A percentile compares a stretch with the other conserved stretches of the same genome.
Conservation (phyloP, 768 basidiomycete genomes). For the Lentinus brumalis region DNA sequence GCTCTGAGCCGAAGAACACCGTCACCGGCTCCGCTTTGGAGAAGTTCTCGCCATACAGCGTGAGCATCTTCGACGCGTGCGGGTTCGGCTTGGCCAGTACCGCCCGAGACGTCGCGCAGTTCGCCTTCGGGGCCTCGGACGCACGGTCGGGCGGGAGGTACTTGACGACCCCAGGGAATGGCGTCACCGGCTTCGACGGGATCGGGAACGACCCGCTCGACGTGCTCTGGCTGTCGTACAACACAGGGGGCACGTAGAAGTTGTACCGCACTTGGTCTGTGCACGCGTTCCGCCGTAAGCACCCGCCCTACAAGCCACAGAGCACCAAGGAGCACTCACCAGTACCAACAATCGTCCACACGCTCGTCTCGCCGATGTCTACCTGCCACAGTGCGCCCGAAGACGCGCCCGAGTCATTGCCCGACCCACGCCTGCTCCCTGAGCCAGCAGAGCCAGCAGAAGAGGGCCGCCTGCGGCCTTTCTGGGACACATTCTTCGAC, state of each 20-base stretch:
- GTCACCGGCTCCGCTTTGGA: conserved; percentile 78
- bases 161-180: conserved; percentile 86
- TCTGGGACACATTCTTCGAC: conserved; percentile 54
- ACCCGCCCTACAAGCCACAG: background rate
- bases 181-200: conserved; percentile 81
- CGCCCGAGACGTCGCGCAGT: conserved; percentile 64
- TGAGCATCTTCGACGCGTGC: conserved; percentile 78
- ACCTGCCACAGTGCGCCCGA: conserved; percentile 87
- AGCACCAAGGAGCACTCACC: conserved; percentile 48
- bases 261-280: conserved; percentile 90
- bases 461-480: conserved; percentile 70
- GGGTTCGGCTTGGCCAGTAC: conserved; percentile 77
- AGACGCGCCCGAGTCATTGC: conserved; percentile 67
- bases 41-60: conserved; percentile 89
- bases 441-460: conserved; percentile 60
- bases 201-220: conserved; percentile 70
- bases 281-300: conserved; percentile 12
- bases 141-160: conserved; percentile 90
- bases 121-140: conserved; percentile 76
- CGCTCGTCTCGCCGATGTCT: conserved; percentile 90
- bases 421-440: conserved; percentile 58
- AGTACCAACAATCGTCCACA: conserved; percentile 93
- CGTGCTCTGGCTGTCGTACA: conserved; percentile 81
- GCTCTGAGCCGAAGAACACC: conserved; percentile 86
- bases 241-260: conserved; percentile 85